Conservation (phyloP, 1,139 yeast genomes). For the Wickerhamomyces sp. region DNA sequence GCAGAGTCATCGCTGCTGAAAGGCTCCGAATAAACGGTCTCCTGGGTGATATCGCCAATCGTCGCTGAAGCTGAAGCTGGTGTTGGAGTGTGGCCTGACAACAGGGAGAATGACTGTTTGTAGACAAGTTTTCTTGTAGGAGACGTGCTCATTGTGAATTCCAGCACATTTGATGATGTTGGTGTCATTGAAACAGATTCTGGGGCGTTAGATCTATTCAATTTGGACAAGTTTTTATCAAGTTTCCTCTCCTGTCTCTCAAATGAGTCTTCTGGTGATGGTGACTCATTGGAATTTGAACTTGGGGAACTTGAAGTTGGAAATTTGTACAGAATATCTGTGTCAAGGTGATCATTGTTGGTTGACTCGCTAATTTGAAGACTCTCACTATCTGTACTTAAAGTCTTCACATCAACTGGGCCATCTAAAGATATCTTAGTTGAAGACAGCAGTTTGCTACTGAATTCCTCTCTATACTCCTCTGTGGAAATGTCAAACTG, state of each 20-base stretch:
- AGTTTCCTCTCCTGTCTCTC: slow-evolving; percentile 16
- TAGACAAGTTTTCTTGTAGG: slow-evolving; percentile 16
- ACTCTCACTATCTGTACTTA: background rate
- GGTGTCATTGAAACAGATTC: background rate
- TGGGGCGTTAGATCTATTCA: slow-evolving; percentile 3
- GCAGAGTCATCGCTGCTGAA: slow-evolving; percentile 11
- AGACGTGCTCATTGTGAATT: slow-evolving; percentile 5
- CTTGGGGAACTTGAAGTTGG: background rate
- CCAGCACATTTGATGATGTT: background rate
- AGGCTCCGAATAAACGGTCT: slow-evolving; percentile 20
- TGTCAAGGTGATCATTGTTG: background rate
- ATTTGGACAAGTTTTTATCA: slow-evolving; percentile 9
- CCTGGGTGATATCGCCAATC: slow-evolving; percentile 19
- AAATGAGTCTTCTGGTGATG: slow-evolving; percentile 17
- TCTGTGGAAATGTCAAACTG: background rate
- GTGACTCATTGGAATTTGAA: slow-evolving; percentile 2
- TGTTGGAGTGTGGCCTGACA: slow-evolving; percentile 9
- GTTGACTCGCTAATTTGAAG: background rate
- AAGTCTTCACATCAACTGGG: background rate
- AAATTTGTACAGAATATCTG: background rate
- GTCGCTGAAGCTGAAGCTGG: slow-evolving; percentile 9
- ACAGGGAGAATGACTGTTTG: slow-evolving; percentile 15
- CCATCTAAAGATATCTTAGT: background rate
- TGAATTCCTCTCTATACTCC: background rate
- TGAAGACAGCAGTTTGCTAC: background rate